These are phyloP conservation scores for Pichia terricola DNA, from an alignment of 1,139 yeast species.

Conservation along the genomic window DNA sequence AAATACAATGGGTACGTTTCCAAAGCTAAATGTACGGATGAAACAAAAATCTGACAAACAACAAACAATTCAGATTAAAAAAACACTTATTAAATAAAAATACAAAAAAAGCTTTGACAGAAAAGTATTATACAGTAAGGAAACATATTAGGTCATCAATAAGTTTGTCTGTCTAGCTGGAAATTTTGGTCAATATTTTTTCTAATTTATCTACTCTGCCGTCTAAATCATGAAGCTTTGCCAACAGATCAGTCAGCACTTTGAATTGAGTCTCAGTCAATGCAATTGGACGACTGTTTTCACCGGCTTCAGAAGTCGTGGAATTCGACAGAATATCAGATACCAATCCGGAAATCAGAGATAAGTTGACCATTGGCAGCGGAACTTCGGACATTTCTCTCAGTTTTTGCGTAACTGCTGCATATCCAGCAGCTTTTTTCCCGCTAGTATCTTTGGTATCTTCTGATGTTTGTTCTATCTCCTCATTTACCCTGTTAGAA, in stretches of 20 bases:
- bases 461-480: neutral
- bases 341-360: conserved; percentile 4
- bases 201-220: neutral
- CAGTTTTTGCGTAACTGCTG: too few relatives aligned
- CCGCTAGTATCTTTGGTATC: neutral
- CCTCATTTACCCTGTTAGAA: too few relatives aligned
- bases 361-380: conserved; percentile 2
- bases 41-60: too few relatives aligned
- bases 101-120: too few relatives aligned
- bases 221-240: conserved; percentile 5
- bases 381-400: neutral
- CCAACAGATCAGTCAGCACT: conserved; percentile 1
- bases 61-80: too few relatives aligned
- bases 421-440: neutral
- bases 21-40: too few relatives aligned
- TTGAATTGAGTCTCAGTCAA: neutral
- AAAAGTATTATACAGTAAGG: too few relatives aligned
- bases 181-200: neutral
- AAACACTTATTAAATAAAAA: too few relatives aligned
- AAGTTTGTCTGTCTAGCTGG: too few relatives aligned
- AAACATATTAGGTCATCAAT: too few relatives aligned
- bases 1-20: too few relatives aligned
- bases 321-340: conserved; percentile 4
- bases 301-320: neutral
- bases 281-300: neutral